Evolutionary conservation across 2,329 filamentous ascomycete species (phyloP).

Genomic region (Cladosporium sp.): DNA sequence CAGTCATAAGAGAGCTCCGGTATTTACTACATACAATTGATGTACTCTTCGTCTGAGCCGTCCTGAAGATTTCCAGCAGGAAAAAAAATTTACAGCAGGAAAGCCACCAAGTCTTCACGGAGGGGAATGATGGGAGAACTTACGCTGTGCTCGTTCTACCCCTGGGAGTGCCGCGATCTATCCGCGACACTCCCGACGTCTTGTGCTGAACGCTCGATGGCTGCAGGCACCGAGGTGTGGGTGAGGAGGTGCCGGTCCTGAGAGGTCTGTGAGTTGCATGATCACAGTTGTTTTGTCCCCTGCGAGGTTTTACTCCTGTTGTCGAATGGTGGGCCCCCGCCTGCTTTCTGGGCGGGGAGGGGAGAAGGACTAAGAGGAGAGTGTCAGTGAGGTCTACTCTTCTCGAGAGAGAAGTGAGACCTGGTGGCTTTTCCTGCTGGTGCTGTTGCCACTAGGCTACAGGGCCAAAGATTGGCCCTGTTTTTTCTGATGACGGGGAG

Average conservation of each 20-base stretch:
- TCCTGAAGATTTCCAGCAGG: too few species aligned
- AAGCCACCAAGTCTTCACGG: background rate
- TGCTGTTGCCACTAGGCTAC: background rate
- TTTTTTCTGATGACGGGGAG: too few species aligned
- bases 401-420: background rate
- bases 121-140: too few species aligned
- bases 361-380: background rate
- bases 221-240: background rate
- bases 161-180: background rate
- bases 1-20: background rate
- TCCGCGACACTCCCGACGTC: background rate
- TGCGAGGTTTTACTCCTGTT: background rate
- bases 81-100: background rate
- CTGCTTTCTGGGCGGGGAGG: background rate
- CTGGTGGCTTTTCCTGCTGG: background rate
- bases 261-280: background rate
- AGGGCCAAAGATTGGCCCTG: too few species aligned
- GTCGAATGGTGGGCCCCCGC: too few species aligned
- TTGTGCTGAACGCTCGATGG: background rate
- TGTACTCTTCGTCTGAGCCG: background rate
- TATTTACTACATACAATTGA: background rate
- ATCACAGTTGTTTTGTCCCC: background rate
- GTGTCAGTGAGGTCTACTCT: background rate
- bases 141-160: background rate
- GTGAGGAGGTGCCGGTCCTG: background rate